phyloP scores from a whole-genome alignment of 148 eudicot species.

The Nyssa sinensis region DNA sequence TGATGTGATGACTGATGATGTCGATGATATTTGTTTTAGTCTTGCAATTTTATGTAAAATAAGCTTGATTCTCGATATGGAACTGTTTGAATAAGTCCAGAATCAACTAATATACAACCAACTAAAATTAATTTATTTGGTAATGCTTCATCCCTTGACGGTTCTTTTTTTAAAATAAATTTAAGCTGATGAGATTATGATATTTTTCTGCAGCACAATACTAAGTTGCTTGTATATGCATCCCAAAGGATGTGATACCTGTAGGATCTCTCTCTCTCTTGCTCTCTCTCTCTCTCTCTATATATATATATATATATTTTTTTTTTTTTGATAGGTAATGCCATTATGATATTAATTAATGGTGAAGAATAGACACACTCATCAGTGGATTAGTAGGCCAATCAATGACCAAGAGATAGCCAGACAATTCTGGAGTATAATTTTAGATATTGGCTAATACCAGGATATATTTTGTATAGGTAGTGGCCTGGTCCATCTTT shows the following conservation, averaged over 20 bases:
- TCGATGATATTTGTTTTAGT: not conserved
- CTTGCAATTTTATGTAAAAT: not conserved
- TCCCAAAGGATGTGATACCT: not conserved
- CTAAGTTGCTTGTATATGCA: not conserved
- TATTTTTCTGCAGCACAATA: not conserved
- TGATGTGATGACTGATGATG: not conserved
- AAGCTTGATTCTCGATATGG: not conserved
- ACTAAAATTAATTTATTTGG: no score
- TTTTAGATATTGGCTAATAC: not conserved
- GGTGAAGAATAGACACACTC: not conserved
- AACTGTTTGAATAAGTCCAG: no score
- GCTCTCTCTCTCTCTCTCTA: no score
- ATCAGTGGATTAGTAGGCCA: not conserved
- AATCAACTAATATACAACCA: no score
- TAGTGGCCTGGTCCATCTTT: not conserved
- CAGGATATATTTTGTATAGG: not conserved
- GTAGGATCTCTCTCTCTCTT: not conserved
- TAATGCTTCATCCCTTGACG: not conserved
- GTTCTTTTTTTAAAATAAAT: no score
- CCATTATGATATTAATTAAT: not conserved
- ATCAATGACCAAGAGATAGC: not conserved
- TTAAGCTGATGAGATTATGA: not conserved
- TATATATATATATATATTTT: no score
- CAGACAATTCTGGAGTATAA: not conserved
- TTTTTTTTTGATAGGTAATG: not conserved